These are phyloP conservation scores for Pyracantha coccinea DNA, from an alignment of 331 rosid genomes.

Conservation along the genomic window DNA sequence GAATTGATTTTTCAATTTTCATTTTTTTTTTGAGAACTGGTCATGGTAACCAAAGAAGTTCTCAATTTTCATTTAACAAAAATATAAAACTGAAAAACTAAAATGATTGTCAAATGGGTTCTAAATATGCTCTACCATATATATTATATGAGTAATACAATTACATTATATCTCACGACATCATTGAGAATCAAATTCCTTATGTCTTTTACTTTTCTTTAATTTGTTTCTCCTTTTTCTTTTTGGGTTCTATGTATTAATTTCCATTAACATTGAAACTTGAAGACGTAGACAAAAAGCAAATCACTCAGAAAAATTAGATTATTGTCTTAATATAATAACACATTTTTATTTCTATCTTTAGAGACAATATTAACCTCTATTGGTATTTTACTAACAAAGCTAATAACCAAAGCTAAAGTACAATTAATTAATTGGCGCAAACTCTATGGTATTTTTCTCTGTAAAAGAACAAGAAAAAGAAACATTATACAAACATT, in stretches of 20 bases:
- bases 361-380: constrained; percentile 10
- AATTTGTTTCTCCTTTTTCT: too few species aligned
- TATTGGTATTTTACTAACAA: constrained; percentile 13
- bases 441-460: constrained; percentile 50
- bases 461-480: constrained; percentile 28
- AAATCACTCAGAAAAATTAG: neutral
- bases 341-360: constrained; percentile 20
- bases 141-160: neutral
- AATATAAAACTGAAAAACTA: too few species aligned
- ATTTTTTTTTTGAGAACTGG: too few species aligned
- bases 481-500: constrained; percentile 44
- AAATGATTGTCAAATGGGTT: too few species aligned
- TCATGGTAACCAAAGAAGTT: too few species aligned
- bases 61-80: too few species aligned
- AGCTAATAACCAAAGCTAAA: constrained; percentile 11
- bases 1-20: too few species aligned
- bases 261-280: neutral
- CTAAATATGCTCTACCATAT: neutral
- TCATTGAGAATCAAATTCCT: constrained; percentile 17
- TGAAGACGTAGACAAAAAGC: constrained; percentile 20
- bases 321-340: constrained; percentile 11
- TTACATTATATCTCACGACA: neutral
- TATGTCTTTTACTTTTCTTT: neutral
- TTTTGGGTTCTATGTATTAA: neutral
- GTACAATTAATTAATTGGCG: constrained; percentile 30